Evolutionary conservation across 1,139 yeast genomes (phyloP), one percentile per base, ranked within the genome.

Genomic region (Petasospora fabianii): DNA sequence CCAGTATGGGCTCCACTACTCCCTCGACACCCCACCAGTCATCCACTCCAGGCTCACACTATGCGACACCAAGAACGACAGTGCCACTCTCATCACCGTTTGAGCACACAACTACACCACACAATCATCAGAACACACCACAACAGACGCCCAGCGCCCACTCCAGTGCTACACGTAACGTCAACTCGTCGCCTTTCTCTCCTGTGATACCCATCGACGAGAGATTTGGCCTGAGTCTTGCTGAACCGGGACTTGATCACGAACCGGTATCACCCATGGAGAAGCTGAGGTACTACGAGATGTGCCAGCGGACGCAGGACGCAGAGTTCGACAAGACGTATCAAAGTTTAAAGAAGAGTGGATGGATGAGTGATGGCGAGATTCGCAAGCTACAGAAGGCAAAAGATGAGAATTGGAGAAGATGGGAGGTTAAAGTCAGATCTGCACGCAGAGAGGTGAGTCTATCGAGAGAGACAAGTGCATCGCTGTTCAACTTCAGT

Each of bases 171-270:
- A 14, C 34, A 21, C 21, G 24, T 20, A 17, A 17, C 3, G 4
- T 26, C 5, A 22, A 30, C 18, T 34, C 37, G 2, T 40, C 42
- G 7, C 41, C 41, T 1, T 43, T 34, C 32, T 43, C 46, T 3
- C 46, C 46, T 9, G 43, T 42, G 22, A 37, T 47, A 11, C 39
- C 49, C 13, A 32, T 47, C 20, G 48, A 45, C 29, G 49, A 45
- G 13, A 33, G 41, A 12, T 47, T 47, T 38, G 49, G 47, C 3
- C 39, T 47, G 12, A 41, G 44, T 36, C 17, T 47, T 10, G 43
- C 35, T 2, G 46, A 43, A 22, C 42, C 46, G 9, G 43, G 35
- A 4, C 22, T 13, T 15, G 19, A 13, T 2, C 15, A 22, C 6
- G 27, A 34, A 12, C 48, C 47, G 1, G 13, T 17, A 2, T 38